phyloP scores from a whole-genome alignment of 1,139 yeast genomes.

The Blastobotrys raffinosifermentans region DNA sequence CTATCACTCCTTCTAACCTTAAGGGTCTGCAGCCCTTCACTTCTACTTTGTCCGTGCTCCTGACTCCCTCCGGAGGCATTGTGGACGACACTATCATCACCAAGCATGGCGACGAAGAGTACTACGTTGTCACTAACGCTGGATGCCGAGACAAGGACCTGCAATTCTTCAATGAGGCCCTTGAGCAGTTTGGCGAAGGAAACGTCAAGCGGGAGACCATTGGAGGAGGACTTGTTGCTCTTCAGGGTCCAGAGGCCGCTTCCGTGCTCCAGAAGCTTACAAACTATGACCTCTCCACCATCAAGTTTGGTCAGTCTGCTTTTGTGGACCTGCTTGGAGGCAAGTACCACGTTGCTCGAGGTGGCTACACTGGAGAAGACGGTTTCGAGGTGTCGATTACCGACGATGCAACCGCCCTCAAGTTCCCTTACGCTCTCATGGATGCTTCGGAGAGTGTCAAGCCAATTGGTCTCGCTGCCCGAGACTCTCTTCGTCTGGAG shows the following conservation, averaged over 20 bases:
- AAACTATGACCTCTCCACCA: slow-evolving; percentile 47
- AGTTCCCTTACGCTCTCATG: slow-evolving; percentile 58
- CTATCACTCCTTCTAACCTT: slow-evolving; percentile 81
- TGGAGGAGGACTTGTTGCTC: slow-evolving; percentile 74
- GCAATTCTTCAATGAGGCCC: slow-evolving; percentile 52
- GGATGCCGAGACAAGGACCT: slow-evolving; percentile 85
- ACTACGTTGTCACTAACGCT: slow-evolving; percentile 93
- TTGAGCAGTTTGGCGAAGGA: slow-evolving; percentile 36
- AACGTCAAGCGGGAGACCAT: slow-evolving; percentile 55
- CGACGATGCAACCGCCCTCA: slow-evolving; percentile 48
- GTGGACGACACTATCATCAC: slow-evolving; percentile 89
- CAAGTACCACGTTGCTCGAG: slow-evolving; percentile 70
- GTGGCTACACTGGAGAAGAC: slow-evolving; percentile 98
- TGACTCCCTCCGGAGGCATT: slow-evolving; percentile 70
- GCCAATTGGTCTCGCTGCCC: slow-evolving; percentile 94
- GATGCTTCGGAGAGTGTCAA: slow-evolving; percentile 52
- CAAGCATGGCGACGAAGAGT: slow-evolving; percentile 69
- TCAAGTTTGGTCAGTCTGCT: slow-evolving; percentile 72
- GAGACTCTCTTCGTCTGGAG: slow-evolving; percentile 90
- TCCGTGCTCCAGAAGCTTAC: slow-evolving; percentile 61
- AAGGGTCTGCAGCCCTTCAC: slow-evolving; percentile 47
- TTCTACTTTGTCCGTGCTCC: slow-evolving; percentile 71
- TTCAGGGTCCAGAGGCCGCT: slow-evolving; percentile 87
- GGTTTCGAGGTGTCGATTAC: slow-evolving; percentile 92
- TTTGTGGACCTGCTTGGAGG: slow-evolving; percentile 45